Evolutionary conservation across 225 moss, liverwort and hornwort genomes (phyloP), one percentile per base, ranked within the genome.

Genomic region (Neckera pumila): DNA sequence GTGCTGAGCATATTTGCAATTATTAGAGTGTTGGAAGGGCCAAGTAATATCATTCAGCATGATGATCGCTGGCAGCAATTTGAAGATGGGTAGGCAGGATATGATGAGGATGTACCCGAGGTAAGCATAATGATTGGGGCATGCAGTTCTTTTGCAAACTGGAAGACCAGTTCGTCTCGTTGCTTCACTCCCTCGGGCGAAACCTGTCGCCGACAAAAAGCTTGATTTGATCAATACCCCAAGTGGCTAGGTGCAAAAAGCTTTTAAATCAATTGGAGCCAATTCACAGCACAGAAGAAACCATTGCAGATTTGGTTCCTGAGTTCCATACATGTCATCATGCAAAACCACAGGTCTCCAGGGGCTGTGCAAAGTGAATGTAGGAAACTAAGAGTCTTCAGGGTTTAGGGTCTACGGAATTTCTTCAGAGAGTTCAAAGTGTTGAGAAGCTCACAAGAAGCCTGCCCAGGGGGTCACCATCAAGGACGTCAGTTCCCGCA

Each of bases 401-500:
- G 60, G 47, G 17, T 49, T 21, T 75, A n/a, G 19, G 13, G 27
- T 36, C 47, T 45, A 72, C 21, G 17, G 64, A 40, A 77, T 56
- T 86, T 86, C 14, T 69, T 43, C 56, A 34, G 18, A 38, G 7
- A 43, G 53, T 61, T 83, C 31, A 43, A 47, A 83, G n/a, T 30
- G 70, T 74, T 65, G 79, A 82, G n/a, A 84, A 80, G 88, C 95
- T 92, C 64, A 99, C 99, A 65, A 90, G 78, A 60, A 99, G 96
- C 90, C 91, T 88, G 60, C 99, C 99, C 47, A 99, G 91, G 59
- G 96, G 95, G 85, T 99, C 99, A 45, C 97, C 97, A 47, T 97
- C 95, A 51, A 99, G 96, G 70, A 99, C 88, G 91, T 99, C 99
- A 19, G 99, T 99, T 62, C 97, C 99, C 71, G 99, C 99, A 90